Evolutionary conservation across 805 yeast genomes (phyloP).

Genomic region (Saccharomycopsis microspora): DNA sequence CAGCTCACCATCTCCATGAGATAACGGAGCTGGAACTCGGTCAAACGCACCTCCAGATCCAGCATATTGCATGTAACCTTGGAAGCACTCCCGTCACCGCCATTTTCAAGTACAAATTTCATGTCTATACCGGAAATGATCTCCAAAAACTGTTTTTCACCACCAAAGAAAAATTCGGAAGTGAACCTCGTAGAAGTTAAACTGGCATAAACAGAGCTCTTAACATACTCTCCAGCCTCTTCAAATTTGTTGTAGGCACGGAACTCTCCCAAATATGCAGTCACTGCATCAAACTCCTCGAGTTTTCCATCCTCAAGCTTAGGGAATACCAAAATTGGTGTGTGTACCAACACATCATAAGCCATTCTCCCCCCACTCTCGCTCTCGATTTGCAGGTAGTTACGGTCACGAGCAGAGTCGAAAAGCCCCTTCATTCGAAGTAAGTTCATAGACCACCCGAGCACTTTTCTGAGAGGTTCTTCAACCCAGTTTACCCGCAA

Average conservation of each 20-base stretch:
- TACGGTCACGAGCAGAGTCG: slow-evolving; percentile 81
- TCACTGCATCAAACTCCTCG: slow-evolving; percentile 45
- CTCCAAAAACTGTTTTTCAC: slow-evolving; percentile 41
- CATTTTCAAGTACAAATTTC: slow-evolving; percentile 43
- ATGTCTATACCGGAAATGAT: slow-evolving; percentile 59
- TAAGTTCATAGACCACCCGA: slow-evolving; percentile 60
- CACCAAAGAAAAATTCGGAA: slow-evolving; percentile 44
- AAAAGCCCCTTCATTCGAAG: slow-evolving; percentile 80
- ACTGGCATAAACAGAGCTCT: slow-evolving; percentile 57
- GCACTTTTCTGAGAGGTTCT: slow-evolving; percentile 58
- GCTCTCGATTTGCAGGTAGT: slow-evolving; percentile 46
- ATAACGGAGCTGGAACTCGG: slow-evolving; percentile 61
- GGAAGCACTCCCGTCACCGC: slow-evolving; percentile 25
- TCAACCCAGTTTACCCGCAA: slow-evolving; percentile 71
- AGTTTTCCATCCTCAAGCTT: slow-evolving; percentile 30
- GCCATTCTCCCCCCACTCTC: slow-evolving; percentile 50
- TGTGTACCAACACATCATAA: slow-evolving; percentile 58
- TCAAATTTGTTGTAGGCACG: slow-evolving; percentile 52
- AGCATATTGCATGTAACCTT: slow-evolving; percentile 46
- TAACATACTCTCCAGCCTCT: slow-evolving; percentile 18
- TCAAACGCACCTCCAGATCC: slow-evolving; percentile 50
- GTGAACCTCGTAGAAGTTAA: slow-evolving; percentile 59
- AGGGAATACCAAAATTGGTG: slow-evolving; percentile 83
- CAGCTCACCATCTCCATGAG: slow-evolving; percentile 44
- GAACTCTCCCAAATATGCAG: slow-evolving; percentile 75